Conservation (phyloP, 2,329 filamentous ascomycete species). For the Aspergillus intermedius region DNA sequence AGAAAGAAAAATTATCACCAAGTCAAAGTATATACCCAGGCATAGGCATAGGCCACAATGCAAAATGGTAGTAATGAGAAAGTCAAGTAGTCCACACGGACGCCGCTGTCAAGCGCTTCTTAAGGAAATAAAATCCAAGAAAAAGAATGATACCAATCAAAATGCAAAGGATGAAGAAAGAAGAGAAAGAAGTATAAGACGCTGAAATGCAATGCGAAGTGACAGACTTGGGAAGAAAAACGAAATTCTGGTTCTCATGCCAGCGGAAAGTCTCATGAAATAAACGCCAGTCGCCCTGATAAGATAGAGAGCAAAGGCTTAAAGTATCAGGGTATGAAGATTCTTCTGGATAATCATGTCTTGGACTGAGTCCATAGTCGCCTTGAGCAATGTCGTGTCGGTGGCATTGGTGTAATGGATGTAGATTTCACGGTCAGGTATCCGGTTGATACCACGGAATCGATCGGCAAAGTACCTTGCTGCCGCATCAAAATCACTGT, state of each 20-base stretch:
- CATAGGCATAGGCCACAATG: constrained; percentile 15
- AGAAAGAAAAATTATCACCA: neutral
- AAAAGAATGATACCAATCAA: constrained; percentile 6
- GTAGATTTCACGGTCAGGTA: constrained; percentile 51
- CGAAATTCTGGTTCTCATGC: constrained; percentile 12
- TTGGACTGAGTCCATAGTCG: constrained; percentile 78
- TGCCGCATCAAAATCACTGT: constrained; percentile 65
- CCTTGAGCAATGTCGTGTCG: constrained; percentile 70
- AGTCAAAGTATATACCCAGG: neutral
- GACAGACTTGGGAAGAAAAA: constrained; percentile 13
- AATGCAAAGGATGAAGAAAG: neutral
- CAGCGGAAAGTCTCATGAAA: constrained; percentile 12
- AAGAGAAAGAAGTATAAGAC: constrained; percentile 7
- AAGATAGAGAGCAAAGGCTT: constrained; percentile 8
- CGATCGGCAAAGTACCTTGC: constrained; percentile 78
- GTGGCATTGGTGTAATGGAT: constrained; percentile 56
- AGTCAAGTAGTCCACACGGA: constrained; percentile 7
- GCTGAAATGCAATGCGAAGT: constrained; percentile 22
- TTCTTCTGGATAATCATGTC: constrained; percentile 85
- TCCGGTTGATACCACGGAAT: constrained; percentile 68
- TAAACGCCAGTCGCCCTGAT: constrained; percentile 1
- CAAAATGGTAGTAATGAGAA: constrained; percentile 15
- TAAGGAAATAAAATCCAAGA: constrained; percentile 5
- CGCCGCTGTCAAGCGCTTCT: constrained; percentile 16
- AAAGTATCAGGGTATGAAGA: constrained; percentile 70